These are phyloP conservation scores for Pseudoperonospora humuli DNA, from an alignment of 352 stramenopile species.

Conservation along the genomic window DNA sequence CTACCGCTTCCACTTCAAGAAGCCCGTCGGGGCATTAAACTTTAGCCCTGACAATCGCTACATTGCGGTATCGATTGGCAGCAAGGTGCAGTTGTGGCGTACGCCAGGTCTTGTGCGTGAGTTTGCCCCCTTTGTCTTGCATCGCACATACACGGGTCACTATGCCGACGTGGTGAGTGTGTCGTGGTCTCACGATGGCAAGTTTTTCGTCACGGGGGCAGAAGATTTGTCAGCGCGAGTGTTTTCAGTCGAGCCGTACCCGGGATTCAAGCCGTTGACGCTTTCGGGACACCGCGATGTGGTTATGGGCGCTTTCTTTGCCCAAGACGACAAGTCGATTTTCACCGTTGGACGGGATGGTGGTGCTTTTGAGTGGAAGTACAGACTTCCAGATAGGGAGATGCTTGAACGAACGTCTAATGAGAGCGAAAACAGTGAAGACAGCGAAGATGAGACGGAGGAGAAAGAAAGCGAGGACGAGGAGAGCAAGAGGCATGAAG, in stretches of 20 bases:
- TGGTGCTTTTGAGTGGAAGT: slow-evolving; percentile 83
- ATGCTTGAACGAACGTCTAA: slow-evolving; percentile 18
- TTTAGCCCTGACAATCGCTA: slow-evolving; percentile 88
- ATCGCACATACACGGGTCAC: slow-evolving; percentile 84
- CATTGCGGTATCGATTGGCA: slow-evolving; percentile 85
- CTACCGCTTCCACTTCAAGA: slow-evolving; percentile 93
- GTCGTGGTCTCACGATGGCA: slow-evolving; percentile 83
- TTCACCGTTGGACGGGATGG: slow-evolving; percentile 86
- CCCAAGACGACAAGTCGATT: slow-evolving; percentile 61
- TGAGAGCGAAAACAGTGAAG: slow-evolving; percentile 27
- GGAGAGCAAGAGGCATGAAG: slow-evolving; percentile 28
- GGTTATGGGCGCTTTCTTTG: slow-evolving; percentile 85
- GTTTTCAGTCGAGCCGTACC: slow-evolving; percentile 68
- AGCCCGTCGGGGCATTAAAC: slow-evolving; percentile 69
- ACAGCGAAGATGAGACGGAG: slow-evolving; percentile 17
- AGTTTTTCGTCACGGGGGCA: slow-evolving; percentile 85
- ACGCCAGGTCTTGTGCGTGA: slow-evolving; percentile 81
- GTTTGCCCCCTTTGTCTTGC: slow-evolving; percentile 87
- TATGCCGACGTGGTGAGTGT: slow-evolving; percentile 85
- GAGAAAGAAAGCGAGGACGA: slow-evolving; percentile 19
- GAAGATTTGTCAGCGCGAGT: slow-evolving; percentile 86
- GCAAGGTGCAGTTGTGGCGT: slow-evolving; percentile 89
- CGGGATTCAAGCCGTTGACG: slow-evolving; percentile 76
- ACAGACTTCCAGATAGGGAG: slow-evolving; percentile 41
- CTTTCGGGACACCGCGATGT: slow-evolving; percentile 85